Evolutionary conservation across 2,329 filamentous ascomycete species (phyloP), one percentile per base, ranked within the genome.

Genomic region (Trichoderma sp.): DNA sequence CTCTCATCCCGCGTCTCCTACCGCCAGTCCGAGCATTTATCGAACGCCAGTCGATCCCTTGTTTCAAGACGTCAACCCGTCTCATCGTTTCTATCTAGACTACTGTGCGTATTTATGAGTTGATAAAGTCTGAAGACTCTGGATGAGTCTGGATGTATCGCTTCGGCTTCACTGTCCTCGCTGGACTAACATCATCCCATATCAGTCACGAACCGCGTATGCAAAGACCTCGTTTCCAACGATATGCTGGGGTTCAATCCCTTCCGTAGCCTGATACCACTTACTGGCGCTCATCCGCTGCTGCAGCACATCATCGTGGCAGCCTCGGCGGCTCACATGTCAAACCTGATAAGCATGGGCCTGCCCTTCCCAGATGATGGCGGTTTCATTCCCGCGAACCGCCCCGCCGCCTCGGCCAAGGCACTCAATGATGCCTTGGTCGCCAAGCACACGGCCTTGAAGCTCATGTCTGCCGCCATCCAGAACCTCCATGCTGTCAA

Each of bases 11-110:
- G 50, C 61, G 15, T 63, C 68, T 48, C 61, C 70, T 64, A 67
- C 63, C n/a, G 56, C 67, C 55, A 64, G 66, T 24, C 67, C 70
- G 57, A 65, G 68, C 52, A 70, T 70, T 41, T 75, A 80, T 5
- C 78, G 78, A 74, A 70, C 73, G 21, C 73, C 83, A 60, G 74
- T 78, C 55, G 80, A 81, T 68, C 79, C 78, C 55, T 67, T 80
- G 39, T 79, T 76, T 67, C 78, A 89, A 84, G 76, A 86, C 78
- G 69, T 88, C 80, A 39, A 82, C 81, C 43, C 78, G 82, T 39
- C 74, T 51, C 73, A 79, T 66, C 74, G 78, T 15, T 74, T 78
- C 68, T 80, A 80, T 65, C 72, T 80, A 55, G 75, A 75, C 55
- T 80, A 80, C 67, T 80, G 78, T 80, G 50, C 50, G 60, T 54